Evolutionary conservation across 2,329 filamentous ascomycete genomes (phyloP).

Genomic region (Fusarium pseudoanthophilum): DNA sequence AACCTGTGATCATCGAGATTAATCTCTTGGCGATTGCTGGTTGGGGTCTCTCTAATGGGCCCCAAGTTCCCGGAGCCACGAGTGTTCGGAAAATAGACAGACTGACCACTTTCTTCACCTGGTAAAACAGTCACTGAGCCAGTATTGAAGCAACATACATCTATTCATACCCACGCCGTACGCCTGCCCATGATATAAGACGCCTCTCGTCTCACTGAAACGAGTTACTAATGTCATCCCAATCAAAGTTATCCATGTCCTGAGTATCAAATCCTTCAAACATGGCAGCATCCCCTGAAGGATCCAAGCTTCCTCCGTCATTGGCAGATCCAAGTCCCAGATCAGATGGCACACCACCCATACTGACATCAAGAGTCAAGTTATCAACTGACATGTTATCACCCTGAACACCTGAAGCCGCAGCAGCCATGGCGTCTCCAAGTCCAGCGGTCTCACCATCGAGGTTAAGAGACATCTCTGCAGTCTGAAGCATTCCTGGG

Average conservation of each 20-base stretch:
- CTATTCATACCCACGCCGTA: constrained; percentile 10
- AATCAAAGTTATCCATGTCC: constrained; percentile 51
- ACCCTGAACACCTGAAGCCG: constrained; percentile 54
- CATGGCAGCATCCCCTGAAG: constrained; percentile 52
- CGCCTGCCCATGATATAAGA: not conserved
- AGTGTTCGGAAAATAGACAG: not conserved
- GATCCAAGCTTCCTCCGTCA: constrained; percentile 48
- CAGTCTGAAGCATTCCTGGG: constrained; percentile 55
- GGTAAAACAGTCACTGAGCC: not conserved
- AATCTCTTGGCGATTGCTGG: not conserved
- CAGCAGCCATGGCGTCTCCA: constrained; percentile 56
- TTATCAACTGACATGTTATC: constrained; percentile 55
- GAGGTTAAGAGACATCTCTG: constrained; percentile 55
- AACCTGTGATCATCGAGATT: not conserved
- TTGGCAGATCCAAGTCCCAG: constrained; percentile 52
- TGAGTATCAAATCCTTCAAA: constrained; percentile 53
- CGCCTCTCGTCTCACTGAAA: constrained; percentile 1
- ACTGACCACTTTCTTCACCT: not conserved
- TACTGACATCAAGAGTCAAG: constrained; percentile 59
- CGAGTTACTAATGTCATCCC: constrained; percentile 16
- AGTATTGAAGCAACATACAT: not conserved
- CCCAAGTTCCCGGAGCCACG: not conserved
- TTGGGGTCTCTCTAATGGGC: not conserved
- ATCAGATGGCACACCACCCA: constrained; percentile 52
- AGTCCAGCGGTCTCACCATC: constrained; percentile 53